These are phyloP conservation scores for Ophiostoma ips DNA, from an alignment of 2,329 filamentous ascomycete species.

Conservation along the genomic window DNA sequence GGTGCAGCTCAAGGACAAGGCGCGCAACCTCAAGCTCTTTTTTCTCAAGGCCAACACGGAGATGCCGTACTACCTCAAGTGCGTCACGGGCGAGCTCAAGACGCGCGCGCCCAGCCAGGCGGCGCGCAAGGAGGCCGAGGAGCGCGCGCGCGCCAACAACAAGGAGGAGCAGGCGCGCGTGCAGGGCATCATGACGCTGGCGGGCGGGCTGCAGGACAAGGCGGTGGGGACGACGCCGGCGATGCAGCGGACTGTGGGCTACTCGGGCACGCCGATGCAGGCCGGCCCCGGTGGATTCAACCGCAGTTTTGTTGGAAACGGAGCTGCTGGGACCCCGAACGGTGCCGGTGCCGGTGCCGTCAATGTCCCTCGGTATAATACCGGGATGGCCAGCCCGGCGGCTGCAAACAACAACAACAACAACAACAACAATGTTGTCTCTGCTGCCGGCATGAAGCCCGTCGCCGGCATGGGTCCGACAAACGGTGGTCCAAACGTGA, in stretches of 20 bases:
- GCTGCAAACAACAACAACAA: background rate
- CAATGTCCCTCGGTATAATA: too few species aligned
- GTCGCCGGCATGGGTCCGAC: background rate
- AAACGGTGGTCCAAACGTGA: background rate
- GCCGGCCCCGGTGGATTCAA: background rate
- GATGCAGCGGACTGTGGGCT: background rate
- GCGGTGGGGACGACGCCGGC: background rate
- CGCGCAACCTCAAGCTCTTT: slow-evolving; percentile 77
- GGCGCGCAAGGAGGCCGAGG: slow-evolving; percentile 54
- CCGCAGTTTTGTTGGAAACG: background rate
- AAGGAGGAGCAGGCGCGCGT: slow-evolving; percentile 46
- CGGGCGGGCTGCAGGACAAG: slow-evolving; percentile 35
- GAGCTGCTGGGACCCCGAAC: too few species aligned
- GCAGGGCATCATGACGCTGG: slow-evolving; percentile 45
- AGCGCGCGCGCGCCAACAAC: slow-evolving; percentile 42
- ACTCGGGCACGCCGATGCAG: background rate
- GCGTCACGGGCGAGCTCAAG: slow-evolving; percentile 80
- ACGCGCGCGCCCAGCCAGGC: slow-evolving; percentile 66
- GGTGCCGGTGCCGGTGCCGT: background rate
- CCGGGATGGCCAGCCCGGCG: too few species aligned
- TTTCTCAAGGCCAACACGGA: slow-evolving; percentile 86
- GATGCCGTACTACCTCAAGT: slow-evolving; percentile 75
- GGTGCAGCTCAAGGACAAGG: slow-evolving; percentile 87
- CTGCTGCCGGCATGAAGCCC: background rate
- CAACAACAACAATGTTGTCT: too few species aligned